Conservation (phyloP, 164 flowering plant genomes). For the Hamamelis virginiana region DNA sequence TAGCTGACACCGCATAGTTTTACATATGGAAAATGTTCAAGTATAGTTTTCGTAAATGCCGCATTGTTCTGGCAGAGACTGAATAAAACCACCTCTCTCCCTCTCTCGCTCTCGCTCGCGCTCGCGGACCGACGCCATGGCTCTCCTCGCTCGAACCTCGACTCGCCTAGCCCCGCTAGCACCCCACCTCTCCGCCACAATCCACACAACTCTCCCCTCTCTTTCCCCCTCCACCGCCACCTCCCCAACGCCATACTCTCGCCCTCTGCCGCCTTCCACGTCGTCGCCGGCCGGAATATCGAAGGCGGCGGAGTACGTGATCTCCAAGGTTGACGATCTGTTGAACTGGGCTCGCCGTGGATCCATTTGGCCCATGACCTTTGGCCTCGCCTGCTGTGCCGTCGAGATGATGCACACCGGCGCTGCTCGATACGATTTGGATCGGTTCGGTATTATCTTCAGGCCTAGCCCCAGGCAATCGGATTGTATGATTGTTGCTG, state of each 20-base stretch:
- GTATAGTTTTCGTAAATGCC: too few relatives aligned
- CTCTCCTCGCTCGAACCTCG: slow-evolving; percentile 39
- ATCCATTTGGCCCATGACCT: slow-evolving; percentile 99
- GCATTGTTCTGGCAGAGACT: too few relatives aligned
- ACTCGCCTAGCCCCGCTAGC: slow-evolving; percentile 43
- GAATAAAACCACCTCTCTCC: neutral
- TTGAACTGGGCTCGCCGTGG: slow-evolving; percentile 96
- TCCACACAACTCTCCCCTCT: slow-evolving; percentile 48
- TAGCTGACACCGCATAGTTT: too few relatives aligned
- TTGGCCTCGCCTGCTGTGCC: slow-evolving; percentile 98
- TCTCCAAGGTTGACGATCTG: slow-evolving; percentile 94
- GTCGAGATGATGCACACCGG: slow-evolving; percentile 99
- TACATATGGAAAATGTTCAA: too few relatives aligned
- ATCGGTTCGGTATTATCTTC: slow-evolving; percentile 91
- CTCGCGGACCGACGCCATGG: slow-evolving; percentile 30
- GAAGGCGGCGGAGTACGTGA: slow-evolving; percentile 86
- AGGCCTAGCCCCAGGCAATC: slow-evolving; percentile 95
- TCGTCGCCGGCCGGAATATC: slow-evolving; percentile 50
- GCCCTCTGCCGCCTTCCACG: slow-evolving; percentile 49
- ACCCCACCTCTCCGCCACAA: slow-evolving; percentile 33
- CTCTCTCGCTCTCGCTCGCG: neutral
- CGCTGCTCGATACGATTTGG: slow-evolving; percentile 94
- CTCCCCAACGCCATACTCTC: slow-evolving; percentile 47
- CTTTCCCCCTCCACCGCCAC: slow-evolving; percentile 26
- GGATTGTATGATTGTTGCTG: slow-evolving; percentile 98